Evolutionary conservation across 169 alveolate species (phyloP), one percentile per base, ranked within the genome.

Genomic region (Plasmodium sp.): DNA sequence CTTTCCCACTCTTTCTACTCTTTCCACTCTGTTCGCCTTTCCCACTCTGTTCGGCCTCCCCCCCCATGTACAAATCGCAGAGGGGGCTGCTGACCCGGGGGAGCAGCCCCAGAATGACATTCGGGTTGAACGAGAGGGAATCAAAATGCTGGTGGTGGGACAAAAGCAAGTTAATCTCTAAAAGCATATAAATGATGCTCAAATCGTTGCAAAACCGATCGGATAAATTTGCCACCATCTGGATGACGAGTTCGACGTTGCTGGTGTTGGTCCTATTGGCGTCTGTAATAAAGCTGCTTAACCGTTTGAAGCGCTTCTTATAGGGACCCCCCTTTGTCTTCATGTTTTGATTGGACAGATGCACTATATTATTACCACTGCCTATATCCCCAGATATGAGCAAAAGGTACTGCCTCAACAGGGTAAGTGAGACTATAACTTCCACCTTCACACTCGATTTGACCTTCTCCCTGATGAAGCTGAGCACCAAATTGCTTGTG

Each of bases 341-440:
- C 2, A 92, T 81, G 45, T 92, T 92, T 51, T 92, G 95, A 74
- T 92, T 92, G 0, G 95, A 81, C 9, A 92, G 7, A 34, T 80
- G 51, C 14, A 51, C 72, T 2, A 92, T 92, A 31, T 81, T 82
- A 34, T 81, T 82, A 34, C 33, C 51, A 82, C 9, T 81, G 22
- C 45, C 58, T 27, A 92, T n/a, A 31, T 82, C 92, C 67, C 84
- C 84, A 33, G 95, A 92, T 71, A 43, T 62, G 39, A 92, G 58
- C 75, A 92, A 10, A 12, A 92, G 74, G 58, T 92, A 92, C 41
- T 92, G 95, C 45, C 75, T 92, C 67, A 92, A 58, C 18, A 92
- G 31, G 31, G 83, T 45, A 6, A 92, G 48, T 6, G 95, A 81
- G 5, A 48, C 92, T 5, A 92, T 54, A 18, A 92, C 75, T 41